Conservation (phyloP, 768 basidiomycete species). For the Amanita rimosa region DNA sequence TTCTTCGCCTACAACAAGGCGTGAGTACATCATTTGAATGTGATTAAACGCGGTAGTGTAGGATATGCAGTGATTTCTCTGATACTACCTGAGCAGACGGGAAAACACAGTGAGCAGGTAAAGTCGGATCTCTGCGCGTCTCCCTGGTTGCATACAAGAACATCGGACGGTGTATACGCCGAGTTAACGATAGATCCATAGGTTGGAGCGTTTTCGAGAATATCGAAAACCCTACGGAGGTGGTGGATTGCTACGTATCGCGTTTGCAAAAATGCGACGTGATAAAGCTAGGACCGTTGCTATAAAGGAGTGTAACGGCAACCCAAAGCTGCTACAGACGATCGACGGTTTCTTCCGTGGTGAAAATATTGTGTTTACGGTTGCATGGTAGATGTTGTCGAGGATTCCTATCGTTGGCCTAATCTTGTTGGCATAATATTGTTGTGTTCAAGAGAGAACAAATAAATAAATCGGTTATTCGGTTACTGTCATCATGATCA, state of each 20-base stretch:
- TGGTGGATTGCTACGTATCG: neutral
- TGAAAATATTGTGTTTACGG: neutral
- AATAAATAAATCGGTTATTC: too few species aligned
- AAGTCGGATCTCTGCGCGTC: neutral
- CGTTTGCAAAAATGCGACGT: neutral
- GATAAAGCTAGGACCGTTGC: neutral
- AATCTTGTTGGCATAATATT: too few species aligned
- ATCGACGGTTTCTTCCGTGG: neutral
- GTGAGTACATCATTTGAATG: neutral
- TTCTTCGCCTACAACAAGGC: neutral
- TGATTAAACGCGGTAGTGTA: neutral
- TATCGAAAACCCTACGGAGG: neutral
- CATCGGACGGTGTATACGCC: neutral
- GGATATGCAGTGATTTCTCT: neutral
- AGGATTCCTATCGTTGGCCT: too few species aligned
- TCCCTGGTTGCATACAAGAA: neutral
- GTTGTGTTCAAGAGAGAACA: too few species aligned
- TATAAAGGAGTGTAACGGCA: neutral
- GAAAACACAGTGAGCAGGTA: neutral
- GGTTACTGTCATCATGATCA: too few species aligned
- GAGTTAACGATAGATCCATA: too few species aligned
- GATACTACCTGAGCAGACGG: conserved; percentile 1
- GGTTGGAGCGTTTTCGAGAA: conserved; percentile 1
- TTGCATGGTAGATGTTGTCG: too few species aligned
- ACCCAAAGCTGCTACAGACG: neutral